Evolutionary conservation across 2,329 filamentous ascomycete species (phyloP).

Genomic region (Geosmithia morbida): DNA sequence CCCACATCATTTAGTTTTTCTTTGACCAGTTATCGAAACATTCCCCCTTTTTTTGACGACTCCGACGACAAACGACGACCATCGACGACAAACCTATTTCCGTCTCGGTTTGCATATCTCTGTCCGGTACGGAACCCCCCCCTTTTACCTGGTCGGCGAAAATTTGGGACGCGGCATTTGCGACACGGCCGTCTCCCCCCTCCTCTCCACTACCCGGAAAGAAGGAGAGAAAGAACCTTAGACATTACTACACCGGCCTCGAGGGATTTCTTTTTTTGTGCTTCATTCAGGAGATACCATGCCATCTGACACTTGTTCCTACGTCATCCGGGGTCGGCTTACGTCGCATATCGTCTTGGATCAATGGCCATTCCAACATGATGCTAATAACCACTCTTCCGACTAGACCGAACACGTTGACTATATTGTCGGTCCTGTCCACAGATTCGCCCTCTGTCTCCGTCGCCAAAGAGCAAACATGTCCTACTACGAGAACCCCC

Average conservation of each 20-base stretch:
- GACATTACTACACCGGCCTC: too few relatives aligned
- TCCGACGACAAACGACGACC: not conserved
- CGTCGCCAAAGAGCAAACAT: conserved; percentile 12
- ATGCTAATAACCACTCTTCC: not conserved
- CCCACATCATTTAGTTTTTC: not conserved
- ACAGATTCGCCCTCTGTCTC: not conserved
- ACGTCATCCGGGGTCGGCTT: not conserved
- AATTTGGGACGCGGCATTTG: not conserved
- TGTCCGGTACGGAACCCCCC: not conserved
- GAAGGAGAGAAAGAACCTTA: too few relatives aligned
- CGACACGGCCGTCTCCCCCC: not conserved
- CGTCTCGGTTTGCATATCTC: not conserved
- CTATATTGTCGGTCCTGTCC: not conserved
- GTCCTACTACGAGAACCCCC: conserved; percentile 31
- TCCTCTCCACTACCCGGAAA: not conserved
- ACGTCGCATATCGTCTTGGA: not conserved
- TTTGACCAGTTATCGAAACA: not conserved
- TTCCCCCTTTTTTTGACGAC: not conserved
- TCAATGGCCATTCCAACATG: not conserved
- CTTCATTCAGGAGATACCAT: not conserved
- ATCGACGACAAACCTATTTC: not conserved
- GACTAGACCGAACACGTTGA: not conserved
- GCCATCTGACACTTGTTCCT: not conserved
- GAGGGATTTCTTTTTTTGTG: not conserved
- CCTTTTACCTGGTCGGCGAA: not conserved